These are phyloP conservation scores for Microcos paniculata DNA, from an alignment of 345 rosid genomes.

Conservation along the genomic window DNA sequence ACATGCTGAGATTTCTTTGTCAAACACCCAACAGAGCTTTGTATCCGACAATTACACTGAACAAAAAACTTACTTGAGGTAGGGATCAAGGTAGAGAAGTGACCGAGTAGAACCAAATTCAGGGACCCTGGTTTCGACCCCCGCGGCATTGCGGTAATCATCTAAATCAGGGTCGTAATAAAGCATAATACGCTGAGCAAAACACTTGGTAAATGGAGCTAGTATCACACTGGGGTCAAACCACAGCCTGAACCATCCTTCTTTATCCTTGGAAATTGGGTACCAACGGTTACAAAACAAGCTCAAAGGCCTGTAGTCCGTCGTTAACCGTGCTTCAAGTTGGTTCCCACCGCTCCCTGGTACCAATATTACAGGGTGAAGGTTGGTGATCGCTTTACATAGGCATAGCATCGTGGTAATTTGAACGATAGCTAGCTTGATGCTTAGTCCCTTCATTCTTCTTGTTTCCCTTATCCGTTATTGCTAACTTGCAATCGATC, in stretches of 20 bases:
- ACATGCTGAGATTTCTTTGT: background rate
- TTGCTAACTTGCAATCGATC: background rate
- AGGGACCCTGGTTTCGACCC: slow-evolving; percentile 65
- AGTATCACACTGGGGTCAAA: slow-evolving; percentile 66
- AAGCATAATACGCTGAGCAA: slow-evolving; percentile 71
- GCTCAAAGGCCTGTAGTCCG: slow-evolving; percentile 53
- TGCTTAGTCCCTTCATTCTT: slow-evolving; percentile 19
- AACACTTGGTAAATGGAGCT: slow-evolving; percentile 70
- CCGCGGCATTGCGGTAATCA: slow-evolving; percentile 75
- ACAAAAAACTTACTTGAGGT: slow-evolving; percentile 51
- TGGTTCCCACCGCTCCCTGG: slow-evolving; percentile 94
- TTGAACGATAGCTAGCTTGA: slow-evolving; percentile 11
- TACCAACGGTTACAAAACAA: slow-evolving; percentile 54
- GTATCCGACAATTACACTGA: background rate
- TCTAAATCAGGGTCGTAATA: slow-evolving; percentile 54
- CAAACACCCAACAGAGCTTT: background rate
- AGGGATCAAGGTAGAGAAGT: slow-evolving; percentile 66
- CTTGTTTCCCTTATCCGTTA: background rate
- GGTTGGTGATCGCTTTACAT: slow-evolving; percentile 38
- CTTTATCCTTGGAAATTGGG: slow-evolving; percentile 44
- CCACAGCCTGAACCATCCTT: slow-evolving; percentile 92
- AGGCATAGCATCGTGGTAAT: slow-evolving; percentile 31
- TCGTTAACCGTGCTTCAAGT: slow-evolving; percentile 66
- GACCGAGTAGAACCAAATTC: slow-evolving; percentile 71
- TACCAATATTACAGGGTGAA: slow-evolving; percentile 67